Conservation (phyloP, 345 rosid genomes). For the Mangifera indica region DNA sequence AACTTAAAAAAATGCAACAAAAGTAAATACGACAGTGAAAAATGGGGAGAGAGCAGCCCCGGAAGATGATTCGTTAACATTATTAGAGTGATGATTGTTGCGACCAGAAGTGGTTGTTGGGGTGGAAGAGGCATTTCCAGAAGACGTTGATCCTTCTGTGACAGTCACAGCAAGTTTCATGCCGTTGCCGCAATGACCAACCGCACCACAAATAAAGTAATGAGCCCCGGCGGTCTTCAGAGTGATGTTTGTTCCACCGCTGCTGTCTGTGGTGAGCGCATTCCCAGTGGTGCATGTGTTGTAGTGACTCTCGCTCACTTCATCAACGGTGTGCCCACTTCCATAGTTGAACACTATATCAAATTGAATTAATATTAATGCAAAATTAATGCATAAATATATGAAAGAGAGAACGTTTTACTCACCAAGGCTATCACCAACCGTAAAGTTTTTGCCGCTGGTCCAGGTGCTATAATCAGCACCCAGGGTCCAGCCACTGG, state of each 20-base stretch:
- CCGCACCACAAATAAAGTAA: conserved; percentile 65
- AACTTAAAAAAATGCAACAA: conserved; percentile 15
- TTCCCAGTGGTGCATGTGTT: conserved; percentile 59
- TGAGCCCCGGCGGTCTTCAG: conserved; percentile 80
- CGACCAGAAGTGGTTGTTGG: conserved; percentile 14
- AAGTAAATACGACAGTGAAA: conserved; percentile 11
- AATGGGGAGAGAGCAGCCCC: conserved; percentile 11
- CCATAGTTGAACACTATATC: conserved; percentile 67
- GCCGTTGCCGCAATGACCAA: conserved; percentile 70
- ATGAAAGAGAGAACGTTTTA: no score
- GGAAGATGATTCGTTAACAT: conserved; percentile 10
- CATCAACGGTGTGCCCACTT: conserved; percentile 66
- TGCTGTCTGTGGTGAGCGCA: conserved; percentile 52
- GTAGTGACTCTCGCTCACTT: conserved; percentile 82
- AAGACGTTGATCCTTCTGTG: conserved; percentile 30
- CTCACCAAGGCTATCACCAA: conserved; percentile 82
- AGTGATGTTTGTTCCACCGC: conserved; percentile 67
- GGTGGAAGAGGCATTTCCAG: conserved; percentile 18
- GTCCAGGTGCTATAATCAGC: conserved; percentile 64
- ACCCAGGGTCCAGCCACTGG: conserved; percentile 65
- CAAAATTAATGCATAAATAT: no score
- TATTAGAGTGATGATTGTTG: conserved; percentile 22
- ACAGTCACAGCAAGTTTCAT: conserved; percentile 73
- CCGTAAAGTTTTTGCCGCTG: conserved; percentile 49
- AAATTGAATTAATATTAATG: background rate